Evolutionary conservation across 768 basidiomycete genomes (phyloP).

Genomic region (Macrolepiota albuminosa): DNA sequence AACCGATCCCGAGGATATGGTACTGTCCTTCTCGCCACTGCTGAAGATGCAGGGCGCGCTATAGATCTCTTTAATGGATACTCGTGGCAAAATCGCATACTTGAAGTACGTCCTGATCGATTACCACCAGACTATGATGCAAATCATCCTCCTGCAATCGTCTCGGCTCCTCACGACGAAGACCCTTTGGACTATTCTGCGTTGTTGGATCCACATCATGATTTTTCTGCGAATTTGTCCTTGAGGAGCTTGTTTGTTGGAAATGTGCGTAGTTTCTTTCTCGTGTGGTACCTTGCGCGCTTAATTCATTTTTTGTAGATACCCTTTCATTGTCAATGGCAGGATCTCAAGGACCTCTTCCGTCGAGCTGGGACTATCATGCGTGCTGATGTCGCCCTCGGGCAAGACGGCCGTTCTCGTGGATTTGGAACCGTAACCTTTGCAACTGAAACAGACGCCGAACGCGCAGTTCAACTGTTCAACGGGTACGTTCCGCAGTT

Average conservation of each 20-base stretch:
- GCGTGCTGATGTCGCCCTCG: slow-evolving; percentile 87
- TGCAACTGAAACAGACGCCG: slow-evolving; percentile 78
- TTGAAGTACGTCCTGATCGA: slow-evolving; percentile 90
- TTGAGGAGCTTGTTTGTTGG: slow-evolving; percentile 78
- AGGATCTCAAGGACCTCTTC: slow-evolving; percentile 95
- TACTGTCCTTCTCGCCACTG: slow-evolving; percentile 90
- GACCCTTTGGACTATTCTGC: slow-evolving; percentile 15
- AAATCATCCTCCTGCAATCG: slow-evolving; percentile 17
- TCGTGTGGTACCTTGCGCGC: not conserved
- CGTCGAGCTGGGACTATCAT: slow-evolving; percentile 86
- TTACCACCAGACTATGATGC: slow-evolving; percentile 60
- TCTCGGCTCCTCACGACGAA: slow-evolving; percentile 7
- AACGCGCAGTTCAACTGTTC: slow-evolving; percentile 29
- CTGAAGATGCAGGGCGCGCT: slow-evolving; percentile 90
- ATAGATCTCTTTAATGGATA: slow-evolving; percentile 97
- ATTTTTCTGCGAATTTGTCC: slow-evolving; percentile 20
- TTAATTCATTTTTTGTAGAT: slow-evolving; percentile 39
- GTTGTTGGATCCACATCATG: slow-evolving; percentile 23
- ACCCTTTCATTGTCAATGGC: slow-evolving; percentile 95
- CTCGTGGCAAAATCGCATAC: slow-evolving; percentile 90
- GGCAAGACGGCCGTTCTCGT: slow-evolving; percentile 81
- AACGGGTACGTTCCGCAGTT: slow-evolving; percentile 57
- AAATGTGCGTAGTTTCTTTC: slow-evolving; percentile 56
- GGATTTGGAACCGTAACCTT: slow-evolving; percentile 94
- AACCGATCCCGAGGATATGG: slow-evolving; percentile 93